phyloP scores from a whole-genome alignment of 345 rosid genomes.

The Syzygium grande region DNA sequence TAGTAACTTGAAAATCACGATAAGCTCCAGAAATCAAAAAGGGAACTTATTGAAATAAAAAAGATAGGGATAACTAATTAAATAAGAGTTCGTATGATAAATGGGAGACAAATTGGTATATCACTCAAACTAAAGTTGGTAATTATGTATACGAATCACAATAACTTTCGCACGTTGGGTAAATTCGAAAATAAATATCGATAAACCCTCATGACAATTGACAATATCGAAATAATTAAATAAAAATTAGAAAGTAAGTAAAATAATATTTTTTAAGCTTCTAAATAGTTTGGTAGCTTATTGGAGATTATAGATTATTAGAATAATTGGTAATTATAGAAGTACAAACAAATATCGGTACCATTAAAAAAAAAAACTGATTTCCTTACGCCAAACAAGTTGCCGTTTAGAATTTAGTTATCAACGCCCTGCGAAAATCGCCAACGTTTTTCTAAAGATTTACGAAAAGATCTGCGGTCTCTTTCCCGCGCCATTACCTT shows the following conservation, averaged over 20 bases:
- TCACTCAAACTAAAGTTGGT: not conserved
- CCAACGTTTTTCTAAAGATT: not conserved
- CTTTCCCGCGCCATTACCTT: not conserved
- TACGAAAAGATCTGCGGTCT: not conserved
- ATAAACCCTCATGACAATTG: not conserved
- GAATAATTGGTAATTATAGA: not conserved
- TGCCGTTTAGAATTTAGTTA: not conserved
- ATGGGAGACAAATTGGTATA: fast-evolving
- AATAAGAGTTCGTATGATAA: not conserved
- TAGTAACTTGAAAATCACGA: not conserved
- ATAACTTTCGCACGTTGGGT: not conserved
- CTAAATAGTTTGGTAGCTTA: not conserved
- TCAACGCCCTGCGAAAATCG: not conserved
- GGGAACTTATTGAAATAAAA: too few species aligned
- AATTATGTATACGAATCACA: fast-evolving
- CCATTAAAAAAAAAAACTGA: not conserved
- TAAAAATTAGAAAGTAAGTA: too few species aligned
- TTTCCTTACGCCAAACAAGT: not conserved
- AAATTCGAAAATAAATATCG: too few species aligned
- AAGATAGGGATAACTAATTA: not conserved
- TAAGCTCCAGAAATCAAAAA: not conserved
- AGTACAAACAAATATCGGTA: not conserved
- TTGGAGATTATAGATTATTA: not conserved
- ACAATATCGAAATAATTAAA: too few species aligned
- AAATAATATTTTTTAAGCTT: too few species aligned